Evolutionary conservation across 768 basidiomycete genomes (phyloP).

Genomic region (Suillus weaverae): DNA sequence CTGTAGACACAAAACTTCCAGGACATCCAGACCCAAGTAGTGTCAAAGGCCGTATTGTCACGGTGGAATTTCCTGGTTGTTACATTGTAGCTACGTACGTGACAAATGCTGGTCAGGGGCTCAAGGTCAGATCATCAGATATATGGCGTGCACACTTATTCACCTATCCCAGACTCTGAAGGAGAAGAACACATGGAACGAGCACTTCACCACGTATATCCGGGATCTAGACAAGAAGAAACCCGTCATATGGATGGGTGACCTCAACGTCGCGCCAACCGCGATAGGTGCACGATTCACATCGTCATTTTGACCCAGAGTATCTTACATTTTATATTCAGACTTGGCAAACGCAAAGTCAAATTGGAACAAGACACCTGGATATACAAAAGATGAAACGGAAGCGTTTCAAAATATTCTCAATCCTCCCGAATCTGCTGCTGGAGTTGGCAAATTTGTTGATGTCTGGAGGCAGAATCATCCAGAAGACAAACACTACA

Average conservation of each 20-base stretch:
- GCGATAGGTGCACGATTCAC: slow-evolving; percentile 48
- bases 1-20: slow-evolving; percentile 65
- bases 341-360: slow-evolving; percentile 67
- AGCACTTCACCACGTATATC: slow-evolving; percentile 72
- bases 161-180: slow-evolving; percentile 57
- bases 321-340: slow-evolving; percentile 24
- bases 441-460: slow-evolving; percentile 52
- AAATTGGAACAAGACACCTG: slow-evolving; percentile 89
- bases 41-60: slow-evolving; percentile 78
- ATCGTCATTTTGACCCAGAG: slow-evolving; percentile 4
- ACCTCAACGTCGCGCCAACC: slow-evolving; percentile 85
- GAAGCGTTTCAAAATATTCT: slow-evolving; percentile 72
- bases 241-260: slow-evolving; percentile 86
- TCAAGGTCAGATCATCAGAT: slow-evolving; percentile 54
- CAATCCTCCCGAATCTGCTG: slow-evolving; percentile 41
- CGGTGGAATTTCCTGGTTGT: slow-evolving; percentile 71
- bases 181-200: slow-evolving; percentile 77
- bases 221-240: slow-evolving; percentile 73
- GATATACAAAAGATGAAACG: slow-evolving; percentile 83
- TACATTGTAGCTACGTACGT: slow-evolving; percentile 83
- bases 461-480: slow-evolving; percentile 81
- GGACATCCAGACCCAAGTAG: slow-evolving; percentile 64
- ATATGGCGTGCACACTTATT: neutral
- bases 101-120: slow-evolving; percentile 73
- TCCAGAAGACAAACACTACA: slow-evolving; percentile 70